Conservation (phyloP, 352 stramenopile genomes). For the Plasmopara halstedii region DNA sequence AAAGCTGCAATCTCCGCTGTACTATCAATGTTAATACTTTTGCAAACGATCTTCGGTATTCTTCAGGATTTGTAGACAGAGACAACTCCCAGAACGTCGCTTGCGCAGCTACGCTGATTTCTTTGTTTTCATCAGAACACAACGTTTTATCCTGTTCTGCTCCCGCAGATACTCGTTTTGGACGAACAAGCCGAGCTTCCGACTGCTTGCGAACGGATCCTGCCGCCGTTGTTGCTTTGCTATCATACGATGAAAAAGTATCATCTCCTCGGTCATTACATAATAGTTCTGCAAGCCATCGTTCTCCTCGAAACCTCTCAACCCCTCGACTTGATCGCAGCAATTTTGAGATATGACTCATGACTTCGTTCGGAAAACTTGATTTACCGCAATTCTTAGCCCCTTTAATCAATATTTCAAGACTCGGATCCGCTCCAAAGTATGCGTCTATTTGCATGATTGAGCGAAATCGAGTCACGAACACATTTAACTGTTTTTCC, state of each 20-base stretch:
- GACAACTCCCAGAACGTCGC: constrained; percentile 35
- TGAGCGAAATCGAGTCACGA: constrained; percentile 33
- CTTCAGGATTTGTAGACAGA: constrained; percentile 4
- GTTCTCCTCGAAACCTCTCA: constrained; percentile 36
- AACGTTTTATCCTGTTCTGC: constrained; percentile 41
- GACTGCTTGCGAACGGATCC: constrained; percentile 10
- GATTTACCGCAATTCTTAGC: constrained; percentile 9
- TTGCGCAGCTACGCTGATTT: constrained; percentile 32
- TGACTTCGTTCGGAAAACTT: constrained; percentile 17
- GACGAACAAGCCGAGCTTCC: constrained; percentile 12
- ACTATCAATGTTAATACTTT: constrained; percentile 32
- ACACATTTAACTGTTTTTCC: constrained; percentile 29
- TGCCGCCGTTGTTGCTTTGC: constrained; percentile 8
- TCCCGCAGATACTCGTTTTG: constrained; percentile 4
- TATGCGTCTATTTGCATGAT: constrained; percentile 38
- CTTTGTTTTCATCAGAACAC: constrained; percentile 34
- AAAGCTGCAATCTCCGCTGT: constrained; percentile 21
- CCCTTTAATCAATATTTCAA: constrained; percentile 24
- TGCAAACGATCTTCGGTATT: constrained; percentile 24
- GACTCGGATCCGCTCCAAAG: constrained; percentile 28
- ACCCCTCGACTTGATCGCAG: constrained; percentile 21
- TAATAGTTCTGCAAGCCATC: constrained; percentile 47
- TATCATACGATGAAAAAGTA: constrained; percentile 19
- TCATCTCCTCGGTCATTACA: constrained; percentile 20
- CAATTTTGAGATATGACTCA: constrained; percentile 23